phyloP scores from a whole-genome alignment of 208 protist species.

The Tetramitus jugosus region DNA sequence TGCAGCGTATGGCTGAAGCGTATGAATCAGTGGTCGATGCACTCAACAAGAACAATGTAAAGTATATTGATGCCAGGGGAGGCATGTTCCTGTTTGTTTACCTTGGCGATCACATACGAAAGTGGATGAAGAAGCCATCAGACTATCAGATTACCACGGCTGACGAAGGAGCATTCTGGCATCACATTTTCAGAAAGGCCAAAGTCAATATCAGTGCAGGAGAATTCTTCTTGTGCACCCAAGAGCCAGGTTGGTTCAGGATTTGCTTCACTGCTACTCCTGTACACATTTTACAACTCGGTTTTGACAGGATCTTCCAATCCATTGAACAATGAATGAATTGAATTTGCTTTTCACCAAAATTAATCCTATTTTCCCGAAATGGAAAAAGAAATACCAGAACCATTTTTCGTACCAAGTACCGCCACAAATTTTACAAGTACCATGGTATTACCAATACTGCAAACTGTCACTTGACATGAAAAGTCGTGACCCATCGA shows the following conservation, averaged over 20 bases:
- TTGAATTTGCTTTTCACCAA: no score
- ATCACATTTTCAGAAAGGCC: neutral
- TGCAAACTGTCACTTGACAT: no score
- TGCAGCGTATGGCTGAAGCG: neutral
- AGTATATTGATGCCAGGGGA: neutral
- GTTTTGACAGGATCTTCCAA: neutral
- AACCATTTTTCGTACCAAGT: no score
- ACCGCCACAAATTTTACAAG: no score
- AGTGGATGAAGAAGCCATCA: neutral
- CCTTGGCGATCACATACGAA: neutral
- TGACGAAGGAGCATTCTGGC: conserved; percentile 8
- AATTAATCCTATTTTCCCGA: no score
- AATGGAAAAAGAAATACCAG: no score
- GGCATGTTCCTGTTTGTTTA: conserved; percentile 11
- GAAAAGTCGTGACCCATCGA: no score
- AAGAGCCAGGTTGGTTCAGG: neutral
- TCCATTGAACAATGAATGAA: no score
- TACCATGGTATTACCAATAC: no score
- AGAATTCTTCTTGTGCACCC: neutral
- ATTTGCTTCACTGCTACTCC: conserved; percentile 8
- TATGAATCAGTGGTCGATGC: neutral
- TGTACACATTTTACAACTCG: neutral
- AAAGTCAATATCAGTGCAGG: neutral
- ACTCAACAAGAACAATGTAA: neutral
- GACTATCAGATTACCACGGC: neutral